These are phyloP conservation scores for Rossbeevera mucosa DNA, from an alignment of 768 basidiomycete genomes.

Conservation along the genomic window DNA sequence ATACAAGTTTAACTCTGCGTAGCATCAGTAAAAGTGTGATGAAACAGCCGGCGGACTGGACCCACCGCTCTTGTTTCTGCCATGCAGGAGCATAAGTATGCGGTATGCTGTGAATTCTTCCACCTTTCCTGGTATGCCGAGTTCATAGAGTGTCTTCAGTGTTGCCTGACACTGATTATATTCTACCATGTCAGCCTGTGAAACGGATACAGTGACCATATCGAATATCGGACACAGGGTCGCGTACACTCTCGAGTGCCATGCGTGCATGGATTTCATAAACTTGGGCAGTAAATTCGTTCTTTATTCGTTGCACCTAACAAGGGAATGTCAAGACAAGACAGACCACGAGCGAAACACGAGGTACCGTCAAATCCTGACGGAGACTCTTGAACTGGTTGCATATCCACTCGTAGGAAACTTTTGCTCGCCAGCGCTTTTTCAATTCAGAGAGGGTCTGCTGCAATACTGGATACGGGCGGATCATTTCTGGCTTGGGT, in stretches of 20 bases:
- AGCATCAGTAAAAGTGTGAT: neutral
- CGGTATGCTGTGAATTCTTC: conserved; percentile 98
- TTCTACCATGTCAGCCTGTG: conserved; percentile 93
- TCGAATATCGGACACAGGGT: neutral
- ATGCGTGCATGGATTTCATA: conserved; percentile 99
- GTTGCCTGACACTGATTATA: conserved; percentile 97
- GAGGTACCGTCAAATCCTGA: conserved; percentile 92
- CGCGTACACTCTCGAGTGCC: conserved; percentile 82
- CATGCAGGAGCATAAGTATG: conserved; percentile 92
- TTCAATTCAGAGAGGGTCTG: conserved; percentile 85
- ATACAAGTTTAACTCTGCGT: conserved; percentile 86
- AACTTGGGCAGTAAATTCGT: conserved; percentile 93
- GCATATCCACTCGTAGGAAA: conserved; percentile 83
- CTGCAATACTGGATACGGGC: conserved; percentile 80
- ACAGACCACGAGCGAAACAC: neutral
- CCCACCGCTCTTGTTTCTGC: conserved; percentile 88
- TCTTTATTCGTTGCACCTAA: conserved; percentile 98
- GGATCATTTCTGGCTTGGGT: conserved; percentile 90
- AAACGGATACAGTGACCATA: conserved; percentile 17
- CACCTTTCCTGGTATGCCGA: conserved; percentile 86
- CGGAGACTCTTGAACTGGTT: conserved; percentile 97
- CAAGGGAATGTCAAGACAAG: conserved; percentile 7
- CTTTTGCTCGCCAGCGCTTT: conserved; percentile 77
- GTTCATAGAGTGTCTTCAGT: conserved; percentile 84
- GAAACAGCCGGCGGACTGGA: conserved; percentile 5